Conservation (phyloP, 1,139 yeast genomes). For the Debaryomyces coudertii region DNA sequence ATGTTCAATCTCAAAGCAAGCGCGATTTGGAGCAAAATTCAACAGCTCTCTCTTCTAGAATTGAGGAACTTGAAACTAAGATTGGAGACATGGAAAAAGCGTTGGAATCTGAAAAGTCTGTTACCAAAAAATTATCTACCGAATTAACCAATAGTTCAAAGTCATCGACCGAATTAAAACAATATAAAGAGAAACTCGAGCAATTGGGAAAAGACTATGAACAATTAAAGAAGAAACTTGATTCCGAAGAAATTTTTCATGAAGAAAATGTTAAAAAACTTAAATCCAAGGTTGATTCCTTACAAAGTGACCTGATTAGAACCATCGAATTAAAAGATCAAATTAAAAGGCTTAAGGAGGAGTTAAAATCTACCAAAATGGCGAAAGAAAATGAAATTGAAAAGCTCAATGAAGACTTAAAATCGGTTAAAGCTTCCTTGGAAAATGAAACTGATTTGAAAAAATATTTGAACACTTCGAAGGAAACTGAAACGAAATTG, state of each 20-base stretch:
- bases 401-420: slow-evolving; percentile 11
- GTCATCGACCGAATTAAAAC: slow-evolving; percentile 1
- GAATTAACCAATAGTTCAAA: not conserved
- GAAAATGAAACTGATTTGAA: slow-evolving; percentile 10
- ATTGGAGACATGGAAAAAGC: slow-evolving; percentile 6
- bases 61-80: slow-evolving; percentile 4
- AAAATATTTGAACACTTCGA: not conserved
- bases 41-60: not conserved
- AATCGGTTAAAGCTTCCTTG: not conserved
- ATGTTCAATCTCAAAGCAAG: not conserved
- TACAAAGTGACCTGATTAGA: not conserved
- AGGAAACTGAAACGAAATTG: slow-evolving; percentile 10
- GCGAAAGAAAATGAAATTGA: slow-evolving; percentile 15
- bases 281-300: not conserved
- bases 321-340: slow-evolving; percentile 5
- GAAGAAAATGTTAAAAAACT: not conserved
- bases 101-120: slow-evolving; percentile 2
- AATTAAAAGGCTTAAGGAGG: slow-evolving; percentile 12
- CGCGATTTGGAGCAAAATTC: not conserved
- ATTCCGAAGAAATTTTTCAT: not conserved
- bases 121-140: not conserved
- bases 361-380: slow-evolving; percentile 12
- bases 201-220: slow-evolving; percentile 9
- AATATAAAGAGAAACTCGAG: slow-evolving; percentile 3
- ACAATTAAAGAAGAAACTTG: slow-evolving; percentile 4